phyloP scores from a whole-genome alignment of 176 grass and related monocot species.

The Oryza coarctata region DNA sequence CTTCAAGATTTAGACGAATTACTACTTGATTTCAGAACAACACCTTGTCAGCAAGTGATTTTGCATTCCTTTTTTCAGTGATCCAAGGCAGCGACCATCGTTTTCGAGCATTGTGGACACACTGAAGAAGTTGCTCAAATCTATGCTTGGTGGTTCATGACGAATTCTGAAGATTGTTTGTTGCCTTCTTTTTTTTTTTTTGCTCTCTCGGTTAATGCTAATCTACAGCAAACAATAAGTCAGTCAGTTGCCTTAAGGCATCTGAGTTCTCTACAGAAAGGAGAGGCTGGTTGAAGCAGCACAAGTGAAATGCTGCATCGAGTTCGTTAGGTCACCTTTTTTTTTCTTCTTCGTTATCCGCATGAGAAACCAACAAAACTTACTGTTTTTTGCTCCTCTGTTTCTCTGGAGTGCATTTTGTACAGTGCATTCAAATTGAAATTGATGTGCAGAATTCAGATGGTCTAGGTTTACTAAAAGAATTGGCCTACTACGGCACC shows the following conservation, averaged over 20 bases:
- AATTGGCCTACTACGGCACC: too few species aligned
- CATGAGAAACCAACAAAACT: background rate
- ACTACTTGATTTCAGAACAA: background rate
- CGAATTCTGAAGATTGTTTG: background rate
- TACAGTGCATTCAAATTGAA: constrained; percentile 12
- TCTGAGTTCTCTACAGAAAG: background rate
- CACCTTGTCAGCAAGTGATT: background rate
- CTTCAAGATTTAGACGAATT: background rate
- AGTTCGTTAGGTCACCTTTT: background rate
- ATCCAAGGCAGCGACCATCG: constrained; percentile 74
- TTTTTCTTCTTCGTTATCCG: background rate
- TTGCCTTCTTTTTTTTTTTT: background rate
- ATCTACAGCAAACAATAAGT: constrained; percentile 20
- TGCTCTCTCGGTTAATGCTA: background rate
- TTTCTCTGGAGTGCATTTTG: background rate
- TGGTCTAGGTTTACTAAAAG: too few species aligned
- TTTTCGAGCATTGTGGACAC: constrained; percentile 87
- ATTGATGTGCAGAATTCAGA: background rate
- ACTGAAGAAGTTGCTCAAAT: constrained; percentile 72
- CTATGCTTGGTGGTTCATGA: constrained; percentile 54
- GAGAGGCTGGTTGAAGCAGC: constrained; percentile 28
- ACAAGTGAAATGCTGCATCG: constrained; percentile 20
- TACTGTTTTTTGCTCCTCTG: background rate
- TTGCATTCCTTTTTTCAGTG: constrained; percentile 47
- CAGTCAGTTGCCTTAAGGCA: constrained; percentile 1